Base-by-base conservation (phyloP, 176 grass and related monocot genomes). In the Olyra latifolia region DNA sequence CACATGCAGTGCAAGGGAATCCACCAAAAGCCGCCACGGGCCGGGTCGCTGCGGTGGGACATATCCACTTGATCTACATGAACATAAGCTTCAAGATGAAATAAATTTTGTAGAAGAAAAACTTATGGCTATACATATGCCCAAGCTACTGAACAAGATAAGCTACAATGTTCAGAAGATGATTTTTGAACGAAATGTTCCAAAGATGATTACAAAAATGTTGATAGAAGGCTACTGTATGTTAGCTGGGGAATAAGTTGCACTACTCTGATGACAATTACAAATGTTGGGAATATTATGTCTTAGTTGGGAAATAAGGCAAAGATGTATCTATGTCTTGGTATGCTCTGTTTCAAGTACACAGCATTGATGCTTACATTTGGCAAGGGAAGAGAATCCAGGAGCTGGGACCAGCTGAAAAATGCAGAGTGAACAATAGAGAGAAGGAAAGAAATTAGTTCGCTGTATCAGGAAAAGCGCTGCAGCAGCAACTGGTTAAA, bases 11-110 rank as follows among this genome's bases (percentile, higher is more conserved):
- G 83, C 92, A 98, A 17, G 95, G 86, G 82, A 98, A 93, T 62
- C 95, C 95, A 60, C 95, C 95, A n/a, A 93, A 91, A 87, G 86
- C 92, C 0, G 90, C 74, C 10, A 98, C 92, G 70, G 95, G 74
- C 11, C 78, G 69, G n/a, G 88, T 93, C 42, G 95, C 88, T 77
- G 95, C 92, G 1, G 90, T 95, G 64, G 92, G 95, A 16, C 92
- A 98, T 77, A 98, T 95, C 95, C 95, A 98, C 71, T 98, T 98
- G 74, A 98, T 86, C 95, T 95, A 71, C 86, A 92, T 61, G 49
- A 30, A 28, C 48, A 86, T 13, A 43, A 82, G 6, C 30, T 77
- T 53, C 72, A 47, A 59, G 49, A 64, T 81, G 71, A 84, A 84
- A 76, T 70, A 71, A 62, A 80, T 8, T 71, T 76, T 27, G 8